Conservation (phyloP, 116 monocot species). For the Phalaenopsis hybrid region DNA sequence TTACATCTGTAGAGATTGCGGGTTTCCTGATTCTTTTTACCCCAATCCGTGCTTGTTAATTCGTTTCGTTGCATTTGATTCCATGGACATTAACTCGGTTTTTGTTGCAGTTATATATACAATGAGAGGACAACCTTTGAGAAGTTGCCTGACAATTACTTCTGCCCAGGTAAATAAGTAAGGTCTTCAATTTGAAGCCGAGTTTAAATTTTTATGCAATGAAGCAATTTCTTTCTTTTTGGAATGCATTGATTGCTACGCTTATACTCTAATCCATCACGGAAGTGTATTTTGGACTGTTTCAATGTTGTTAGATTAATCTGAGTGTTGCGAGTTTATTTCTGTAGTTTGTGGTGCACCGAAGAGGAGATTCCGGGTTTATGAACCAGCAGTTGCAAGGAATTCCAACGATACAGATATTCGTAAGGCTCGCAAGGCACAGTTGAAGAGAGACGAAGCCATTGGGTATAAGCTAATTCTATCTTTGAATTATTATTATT, state of each 20-base stretch:
- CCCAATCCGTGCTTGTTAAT: background rate
- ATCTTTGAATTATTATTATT: background rate
- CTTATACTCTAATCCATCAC: background rate
- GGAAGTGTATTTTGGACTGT: too few species aligned
- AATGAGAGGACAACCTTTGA: slow-evolving; percentile 91
- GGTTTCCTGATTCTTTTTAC: slow-evolving; percentile 22
- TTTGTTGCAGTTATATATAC: slow-evolving; percentile 70
- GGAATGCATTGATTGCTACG: background rate
- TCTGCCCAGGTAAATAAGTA: slow-evolving; percentile 62
- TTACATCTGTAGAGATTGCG: slow-evolving; percentile 96
- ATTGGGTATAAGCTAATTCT: slow-evolving; percentile 45
- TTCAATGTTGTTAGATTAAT: too few species aligned
- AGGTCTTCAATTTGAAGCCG: background rate
- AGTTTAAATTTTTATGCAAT: background rate
- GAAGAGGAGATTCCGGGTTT: slow-evolving; percentile 76
- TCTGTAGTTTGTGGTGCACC: slow-evolving; percentile 82
- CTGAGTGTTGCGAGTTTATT: background rate
- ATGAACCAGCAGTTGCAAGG: slow-evolving; percentile 59
- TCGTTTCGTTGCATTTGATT: background rate
- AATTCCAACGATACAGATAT: slow-evolving; percentile 43
- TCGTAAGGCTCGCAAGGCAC: slow-evolving; percentile 70
- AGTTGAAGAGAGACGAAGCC: slow-evolving; percentile 72
- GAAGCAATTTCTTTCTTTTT: background rate
- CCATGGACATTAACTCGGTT: background rate
- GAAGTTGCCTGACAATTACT: slow-evolving; percentile 83